These are phyloP conservation scores for Pichia inconspicua DNA, from an alignment of 1,139 yeast species.

Conservation along the genomic window DNA sequence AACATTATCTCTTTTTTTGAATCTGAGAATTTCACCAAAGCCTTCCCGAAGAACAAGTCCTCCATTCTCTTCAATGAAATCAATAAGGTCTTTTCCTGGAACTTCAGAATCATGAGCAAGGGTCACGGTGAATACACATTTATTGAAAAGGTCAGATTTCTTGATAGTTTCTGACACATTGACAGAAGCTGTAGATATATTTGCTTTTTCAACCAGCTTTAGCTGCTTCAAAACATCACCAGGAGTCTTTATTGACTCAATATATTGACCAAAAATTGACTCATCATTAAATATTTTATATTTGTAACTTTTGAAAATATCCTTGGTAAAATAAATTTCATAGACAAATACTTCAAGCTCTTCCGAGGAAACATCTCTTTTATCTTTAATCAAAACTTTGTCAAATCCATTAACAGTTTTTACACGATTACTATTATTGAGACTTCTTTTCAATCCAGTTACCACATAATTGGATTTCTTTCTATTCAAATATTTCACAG, in stretches of 20 bases:
- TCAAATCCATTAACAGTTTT: conserved; percentile 47
- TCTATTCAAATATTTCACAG: conserved; percentile 23
- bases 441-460: conserved; percentile 33
- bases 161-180: not conserved
- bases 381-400: conserved; percentile 32
- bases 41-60: conserved; percentile 11
- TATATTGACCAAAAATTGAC: conserved; percentile 13
- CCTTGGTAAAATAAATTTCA: conserved; percentile 12
- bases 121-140: conserved; percentile 13
- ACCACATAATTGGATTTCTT: conserved; percentile 32
- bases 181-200: not conserved
- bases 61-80: conserved; percentile 10
- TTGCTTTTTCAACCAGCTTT: not conserved
- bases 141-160: conserved; percentile 4
- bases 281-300: conserved; percentile 20
- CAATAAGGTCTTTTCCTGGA: not conserved
- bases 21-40: conserved; percentile 9
- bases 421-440: conserved; percentile 26
- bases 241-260: conserved; percentile 1
- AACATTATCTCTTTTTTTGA: conserved; percentile 1
- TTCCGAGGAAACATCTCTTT: not conserved
- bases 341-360: conserved; percentile 8
- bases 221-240: not conserved
- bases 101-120: conserved; percentile 5
- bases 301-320: conserved; percentile 7